Conservation (phyloP, 2,329 filamentous ascomycete species). For the Microdochium bolleyi region DNA sequence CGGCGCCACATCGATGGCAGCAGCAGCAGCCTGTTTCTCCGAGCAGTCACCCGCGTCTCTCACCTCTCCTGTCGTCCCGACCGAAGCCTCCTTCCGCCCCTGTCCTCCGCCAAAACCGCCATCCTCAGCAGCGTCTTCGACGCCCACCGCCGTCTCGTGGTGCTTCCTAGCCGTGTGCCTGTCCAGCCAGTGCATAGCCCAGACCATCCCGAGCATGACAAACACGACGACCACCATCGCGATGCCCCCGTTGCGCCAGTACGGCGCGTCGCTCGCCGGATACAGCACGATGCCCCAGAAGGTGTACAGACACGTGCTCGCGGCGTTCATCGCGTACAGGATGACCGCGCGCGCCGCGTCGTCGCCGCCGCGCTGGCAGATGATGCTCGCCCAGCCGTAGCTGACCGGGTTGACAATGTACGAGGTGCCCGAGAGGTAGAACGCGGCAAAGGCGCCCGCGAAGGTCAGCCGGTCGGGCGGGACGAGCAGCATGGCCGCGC, state of each 20-base stretch:
- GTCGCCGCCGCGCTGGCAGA: conserved; percentile 25
- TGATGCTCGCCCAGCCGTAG: conserved; percentile 29
- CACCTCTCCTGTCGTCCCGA: too few relatives aligned
- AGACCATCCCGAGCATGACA: conserved; percentile 7
- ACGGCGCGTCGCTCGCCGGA: conserved; percentile 30
- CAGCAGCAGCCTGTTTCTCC: too few relatives aligned
- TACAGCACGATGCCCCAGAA: conserved; percentile 37
- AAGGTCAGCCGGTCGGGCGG: conserved; percentile 16
- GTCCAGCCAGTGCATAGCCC: conserved; percentile 6
- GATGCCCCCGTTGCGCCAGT: conserved; percentile 27
- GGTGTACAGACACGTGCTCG: conserved; percentile 28
- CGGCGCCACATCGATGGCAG: too few relatives aligned
- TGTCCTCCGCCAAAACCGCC: neutral
- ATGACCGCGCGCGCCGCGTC: conserved; percentile 30
- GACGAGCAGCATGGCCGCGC: conserved; percentile 22
- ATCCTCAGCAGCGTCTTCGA: too few relatives aligned
- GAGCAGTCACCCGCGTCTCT: too few relatives aligned
- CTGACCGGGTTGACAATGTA: conserved; percentile 30
- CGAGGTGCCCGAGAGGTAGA: conserved; percentile 26
- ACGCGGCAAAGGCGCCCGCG: conserved; percentile 24
- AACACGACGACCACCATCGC: conserved; percentile 15
- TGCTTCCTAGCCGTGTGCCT: conserved; percentile 1
- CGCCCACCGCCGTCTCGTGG: neutral
- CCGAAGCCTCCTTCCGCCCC: too few relatives aligned
- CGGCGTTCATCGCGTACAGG: conserved; percentile 30